phyloP scores from a whole-genome alignment of 805 yeast species.

The Starmerella apicola region DNA sequence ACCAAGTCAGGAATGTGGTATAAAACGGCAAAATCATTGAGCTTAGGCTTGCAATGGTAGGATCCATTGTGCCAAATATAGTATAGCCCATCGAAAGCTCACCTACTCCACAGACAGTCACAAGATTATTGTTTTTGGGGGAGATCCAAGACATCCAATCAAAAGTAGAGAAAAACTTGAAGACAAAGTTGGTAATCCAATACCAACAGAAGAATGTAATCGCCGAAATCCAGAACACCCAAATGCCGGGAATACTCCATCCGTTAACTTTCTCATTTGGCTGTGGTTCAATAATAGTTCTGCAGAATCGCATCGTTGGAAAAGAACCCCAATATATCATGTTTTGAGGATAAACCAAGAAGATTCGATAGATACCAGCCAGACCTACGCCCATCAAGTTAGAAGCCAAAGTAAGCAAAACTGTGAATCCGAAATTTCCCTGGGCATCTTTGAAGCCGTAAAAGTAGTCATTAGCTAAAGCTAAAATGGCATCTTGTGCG shows the following conservation, averaged over 20 bases:
- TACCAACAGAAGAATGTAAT: constrained; percentile 41
- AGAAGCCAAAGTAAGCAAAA: constrained; percentile 41
- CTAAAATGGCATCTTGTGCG: constrained; percentile 25
- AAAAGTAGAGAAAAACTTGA: constrained; percentile 50
- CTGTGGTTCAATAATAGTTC: constrained; percentile 30
- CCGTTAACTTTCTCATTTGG: constrained; percentile 33
- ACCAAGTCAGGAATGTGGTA: constrained; percentile 25
- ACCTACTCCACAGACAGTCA: constrained; percentile 36
- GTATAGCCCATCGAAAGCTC: constrained; percentile 39
- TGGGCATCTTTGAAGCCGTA: constrained; percentile 21
- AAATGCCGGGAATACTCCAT: constrained; percentile 44
- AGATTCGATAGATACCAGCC: constrained; percentile 50
- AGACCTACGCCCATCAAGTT: constrained; percentile 55
- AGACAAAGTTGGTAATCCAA: constrained; percentile 58
- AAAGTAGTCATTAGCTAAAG: constrained; percentile 24
- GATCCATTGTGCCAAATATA: constrained; percentile 43
- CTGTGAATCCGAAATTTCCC: constrained; percentile 37
- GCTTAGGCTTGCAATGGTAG: constrained; percentile 26
- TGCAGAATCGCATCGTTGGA: constrained; percentile 40
- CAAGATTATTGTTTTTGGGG: constrained; percentile 38
- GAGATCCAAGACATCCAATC: constrained; percentile 51
- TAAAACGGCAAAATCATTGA: constrained; percentile 35
- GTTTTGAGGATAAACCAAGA: constrained; percentile 40
- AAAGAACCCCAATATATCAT: constrained; percentile 43
- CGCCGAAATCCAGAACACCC: constrained; percentile 36